Evolutionary conservation across 208 protist genomes (phyloP), one percentile per base, ranked within the genome.

Genomic region (Strigomonas culicis): DNA sequence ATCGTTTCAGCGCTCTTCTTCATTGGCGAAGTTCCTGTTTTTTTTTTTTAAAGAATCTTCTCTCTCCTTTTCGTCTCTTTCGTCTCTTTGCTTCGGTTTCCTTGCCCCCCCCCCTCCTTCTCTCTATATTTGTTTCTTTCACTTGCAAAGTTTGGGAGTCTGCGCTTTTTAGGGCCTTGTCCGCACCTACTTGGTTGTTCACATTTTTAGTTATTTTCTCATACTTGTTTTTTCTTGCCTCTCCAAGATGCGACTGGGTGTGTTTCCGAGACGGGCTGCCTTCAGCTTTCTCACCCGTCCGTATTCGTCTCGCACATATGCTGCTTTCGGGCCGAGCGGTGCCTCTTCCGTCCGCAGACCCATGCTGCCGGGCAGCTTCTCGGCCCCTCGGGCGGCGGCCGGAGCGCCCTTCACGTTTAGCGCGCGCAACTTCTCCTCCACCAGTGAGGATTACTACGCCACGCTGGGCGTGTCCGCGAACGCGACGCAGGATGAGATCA

Each of bases 401-500:
- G 34, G 32, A 13, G 17, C 21, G 13, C 17, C 53, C 27, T 28
- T 30, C 53, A 22, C 28, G 1, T n/a, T 21, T 28, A 0, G 15
- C 1, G 41, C 44, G 58, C 59, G 59, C 27, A 24, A 57, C 59
- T 52, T 69, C 36, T 70, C 68, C 49, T 34, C 59, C 52, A 59
- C 51, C 50, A 63, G 46, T 0, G 41, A 61, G 30, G 86, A 94
- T 70, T 79, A 91, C 70, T 97, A 97, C 65, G 74, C 62, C 3
- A 57, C 84, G 1, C 78, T 97, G 15, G 85, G 89, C 24, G 87
- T 96, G 15, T 77, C 64, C 34, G 65, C 80, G 4, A 76, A 84
- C 49, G 84, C 93, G 17, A 90, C 82, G 4, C 75, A 67, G 50
- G 88, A 96, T 36, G 93, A 96, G 63, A 96, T 97, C 70, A 96